Base-by-base conservation (phyloP, 352 stramenopile genomes). In the Globisporangium acanthophoron region DNA sequence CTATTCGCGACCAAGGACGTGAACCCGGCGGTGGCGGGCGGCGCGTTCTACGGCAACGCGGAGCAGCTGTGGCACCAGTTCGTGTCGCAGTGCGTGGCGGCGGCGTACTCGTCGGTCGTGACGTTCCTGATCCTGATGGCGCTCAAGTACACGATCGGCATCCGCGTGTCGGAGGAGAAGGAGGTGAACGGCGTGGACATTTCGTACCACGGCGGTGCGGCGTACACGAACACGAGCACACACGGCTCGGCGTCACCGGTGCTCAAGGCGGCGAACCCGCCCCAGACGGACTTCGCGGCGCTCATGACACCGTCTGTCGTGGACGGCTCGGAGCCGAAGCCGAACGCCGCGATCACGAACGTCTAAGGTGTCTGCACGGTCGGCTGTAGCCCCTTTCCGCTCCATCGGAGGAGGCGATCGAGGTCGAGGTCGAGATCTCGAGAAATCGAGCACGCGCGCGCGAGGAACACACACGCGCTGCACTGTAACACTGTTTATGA, bases 161-260 rank as follows among this genome's bases (percentile, higher is more conserved):
- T 94, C 27, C 78, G 83, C 15, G 80, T 92, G n/a, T 74, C 79
- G 29, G 80, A 85, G 39, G 81, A 88, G 45, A 90, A 87, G 61
- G 84, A 94, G 50, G 71, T 89, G 29, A 85, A 81, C 53, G 84
- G 84, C 41, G 78, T 94, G 27, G 84, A 94, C 58, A 61, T 92
- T 18, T 84, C 78, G 37, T 89, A 92, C 63, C 83, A 91, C 62
- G 83, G 80, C 18, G 83, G 80, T 11, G 66, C 71, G 18, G 83
- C 80, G 1, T 92, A 92, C 59, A 62, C 61, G 33, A 74, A 83
- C 53, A 73, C 76, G 64, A 80, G 61, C 47, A 54, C 67, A 3
- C 66, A 74, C 58, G 67, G 71, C 2, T 44, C 54, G 33, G 57
- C 61, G 33, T 71, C 56, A 53, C 59, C 65, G 21, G 66, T 70